Base-by-base conservation (phyloP, 1,284 basidiomycete species). In the Amylostereum chailletii region DNA sequence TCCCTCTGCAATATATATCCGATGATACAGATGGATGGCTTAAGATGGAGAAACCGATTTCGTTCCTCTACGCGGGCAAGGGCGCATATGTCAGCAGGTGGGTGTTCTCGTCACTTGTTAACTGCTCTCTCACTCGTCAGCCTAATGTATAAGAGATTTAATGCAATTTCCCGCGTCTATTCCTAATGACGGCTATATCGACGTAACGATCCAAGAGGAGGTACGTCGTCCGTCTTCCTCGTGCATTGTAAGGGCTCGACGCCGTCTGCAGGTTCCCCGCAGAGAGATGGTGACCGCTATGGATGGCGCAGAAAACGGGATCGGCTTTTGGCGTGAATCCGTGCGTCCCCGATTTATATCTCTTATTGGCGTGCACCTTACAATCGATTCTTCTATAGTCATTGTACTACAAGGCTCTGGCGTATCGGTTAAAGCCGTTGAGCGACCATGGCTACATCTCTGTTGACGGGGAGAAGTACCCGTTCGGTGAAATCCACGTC, bases 151-250 rank as follows among this genome's bases (percentile, higher is more conserved):
- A 47, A 50, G 85, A 46, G 86, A 92, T 62, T 70, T 90, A 39
- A 88, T 93, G 83, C 84, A 92, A 48, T 94, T 93, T 65, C 92
- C 92, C 0, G 82, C 89, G 3, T 83, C 89, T 1, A 66, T 82
- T 37, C 81, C 86, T 0, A 81, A 87, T 46, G 86, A 92, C 59
- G 93, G 92, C 0, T 62, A 85, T 37, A 80, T 95, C 48, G 92
- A 96, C 61, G 65, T 95, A 26, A 78, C 79, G 36, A 70, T 83
- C 19, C 85, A 93, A 68, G 76, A 79, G 48, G 57, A 74, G 48
- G 89, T 88, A 55, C 47, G 72, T 56, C 6, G 34, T 3, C 36
- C 30, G 31, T 39, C 3, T 10, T 32, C 34, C 10, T 45, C 33
- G 19, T 32, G 19, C 42, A 37, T 41, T 39, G 19, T 27, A 19